Conservation (phyloP, 331 rosid species). For the Saraca asoca region DNA sequence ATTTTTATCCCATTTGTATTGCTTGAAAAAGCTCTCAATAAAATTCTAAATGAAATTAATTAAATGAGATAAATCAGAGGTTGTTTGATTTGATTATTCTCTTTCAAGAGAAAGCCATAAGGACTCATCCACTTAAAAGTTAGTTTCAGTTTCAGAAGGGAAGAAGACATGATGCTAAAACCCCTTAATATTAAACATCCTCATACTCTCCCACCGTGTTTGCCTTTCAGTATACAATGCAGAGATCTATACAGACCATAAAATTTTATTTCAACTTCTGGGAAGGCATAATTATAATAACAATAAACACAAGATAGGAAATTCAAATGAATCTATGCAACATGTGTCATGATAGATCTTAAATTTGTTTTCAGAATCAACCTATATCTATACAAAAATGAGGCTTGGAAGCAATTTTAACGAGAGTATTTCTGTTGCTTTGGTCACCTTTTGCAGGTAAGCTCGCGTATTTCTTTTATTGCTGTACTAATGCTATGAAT, state of each 20-base stretch:
- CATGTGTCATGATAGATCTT: slow-evolving; percentile 35
- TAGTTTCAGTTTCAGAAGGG: too few relatives aligned
- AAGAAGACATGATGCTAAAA: too few relatives aligned
- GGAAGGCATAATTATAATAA: slow-evolving; percentile 28
- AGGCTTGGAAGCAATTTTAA: background rate
- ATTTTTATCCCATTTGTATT: too few relatives aligned
- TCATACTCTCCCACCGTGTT: background rate
- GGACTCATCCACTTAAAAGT: too few relatives aligned
- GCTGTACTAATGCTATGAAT: slow-evolving; percentile 70
- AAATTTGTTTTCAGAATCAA: slow-evolving; percentile 32
- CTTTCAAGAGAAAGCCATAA: too few relatives aligned
- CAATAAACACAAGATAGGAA: slow-evolving; percentile 23
- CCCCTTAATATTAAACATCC: too few relatives aligned
- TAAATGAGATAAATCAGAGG: too few relatives aligned
- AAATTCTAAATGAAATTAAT: too few relatives aligned
- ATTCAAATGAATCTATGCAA: slow-evolving; percentile 31
- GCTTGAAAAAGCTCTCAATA: too few relatives aligned
- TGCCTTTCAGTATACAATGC: slow-evolving; percentile 1
- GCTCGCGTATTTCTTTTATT: slow-evolving; percentile 77
- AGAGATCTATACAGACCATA: slow-evolving; percentile 34
- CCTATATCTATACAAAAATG: slow-evolving; percentile 36
- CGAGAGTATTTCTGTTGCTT: slow-evolving; percentile 13
- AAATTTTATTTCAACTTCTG: slow-evolving; percentile 35
- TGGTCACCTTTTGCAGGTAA: slow-evolving; percentile 67
- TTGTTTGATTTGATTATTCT: too few relatives aligned